Base-by-base conservation (phyloP, 345 rosid genomes). In the Zanthoxylum bungeanum region DNA sequence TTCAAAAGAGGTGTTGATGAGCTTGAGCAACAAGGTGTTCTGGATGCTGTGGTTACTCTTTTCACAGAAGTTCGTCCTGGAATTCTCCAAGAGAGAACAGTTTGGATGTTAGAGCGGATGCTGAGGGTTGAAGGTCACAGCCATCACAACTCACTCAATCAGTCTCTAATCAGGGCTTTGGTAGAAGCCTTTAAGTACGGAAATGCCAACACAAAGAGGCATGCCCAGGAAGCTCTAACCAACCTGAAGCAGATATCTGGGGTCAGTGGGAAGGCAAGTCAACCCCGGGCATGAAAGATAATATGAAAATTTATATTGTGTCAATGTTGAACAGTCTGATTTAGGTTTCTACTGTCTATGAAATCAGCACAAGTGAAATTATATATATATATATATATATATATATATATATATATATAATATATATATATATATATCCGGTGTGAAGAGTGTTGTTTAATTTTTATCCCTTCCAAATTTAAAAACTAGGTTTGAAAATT, bases 141-240 rank as follows among this genome's bases (percentile, higher is more conserved):
- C 53, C 77, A 73, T 11, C 60, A 4, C 16, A 61, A 72, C 71
- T 81, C 79, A 0, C 82, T 76, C 60, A 71, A 84, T 69, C 85
- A 76, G 49, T n/a, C 78, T 42, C 73, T 81, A 3, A 76, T 81
- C 37, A 76, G 83, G 44, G 83, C 84, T 46, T 73, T 84, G 74
- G 79, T 84, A 1, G 84, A 81, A 66, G 83, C 84, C 17, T 78
- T 78, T 28, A 80, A 70, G 76, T 71, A 76, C 34, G 83, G 85
- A 12, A 84, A 78, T 71, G 50, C 73, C 19, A 77, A 81, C 31
- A 40, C 83, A 31, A 74, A 52, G 62, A 51, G 77, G 62, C 73
- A 81, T 62, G 81, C 85, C 55, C 85, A 70, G 70, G 69, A 74
- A 58, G 83, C 85, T 39, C 80, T 84, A n/a, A 84, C 87, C 60